Evolutionary conservation across 495 filamentous ascomycete genomes (phyloP).

Genomic region (Aspergillus taichungensis): DNA sequence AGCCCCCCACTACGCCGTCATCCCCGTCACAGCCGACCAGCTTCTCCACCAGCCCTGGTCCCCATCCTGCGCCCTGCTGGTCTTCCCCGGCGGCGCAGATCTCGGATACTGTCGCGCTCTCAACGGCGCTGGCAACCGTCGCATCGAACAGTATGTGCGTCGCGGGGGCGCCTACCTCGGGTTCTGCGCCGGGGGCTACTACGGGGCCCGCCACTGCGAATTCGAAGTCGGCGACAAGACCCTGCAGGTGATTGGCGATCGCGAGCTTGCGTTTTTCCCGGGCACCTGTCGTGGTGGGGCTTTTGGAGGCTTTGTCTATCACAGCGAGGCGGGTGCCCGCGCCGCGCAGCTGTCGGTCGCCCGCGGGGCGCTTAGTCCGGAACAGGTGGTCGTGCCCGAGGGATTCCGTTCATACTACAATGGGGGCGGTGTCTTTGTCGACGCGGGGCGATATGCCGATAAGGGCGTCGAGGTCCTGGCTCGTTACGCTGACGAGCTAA

Average conservation of each 20-base stretch:
- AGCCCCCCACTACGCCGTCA: conserved; percentile 90
- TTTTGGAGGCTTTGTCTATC: conserved; percentile 85
- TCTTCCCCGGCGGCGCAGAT: conserved; percentile 93
- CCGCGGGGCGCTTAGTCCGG: conserved; percentile 47
- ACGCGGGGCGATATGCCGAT: conserved; percentile 53
- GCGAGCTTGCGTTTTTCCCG: conserved; percentile 84
- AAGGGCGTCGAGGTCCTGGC: conserved; percentile 73
- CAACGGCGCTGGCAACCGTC: conserved; percentile 79
- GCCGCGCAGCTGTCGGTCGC: conserved; percentile 61
- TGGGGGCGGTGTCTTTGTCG: conserved; percentile 90
- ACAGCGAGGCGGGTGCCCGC: conserved; percentile 76
- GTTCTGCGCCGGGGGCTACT: conserved; percentile 93
- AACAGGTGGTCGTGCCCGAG: conserved; percentile 40
- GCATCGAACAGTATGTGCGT: conserved; percentile 75
- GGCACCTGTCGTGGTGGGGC: conserved; percentile 79
- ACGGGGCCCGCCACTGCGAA: conserved; percentile 70
- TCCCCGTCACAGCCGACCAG: conserved; percentile 66
- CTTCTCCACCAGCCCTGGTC: conserved; percentile 91
- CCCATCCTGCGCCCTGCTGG: conserved; percentile 75
- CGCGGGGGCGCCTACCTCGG: conserved; percentile 82
- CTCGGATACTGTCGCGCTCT: conserved; percentile 81
- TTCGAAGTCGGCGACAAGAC: conserved; percentile 79
- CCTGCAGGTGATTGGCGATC: conserved; percentile 76
- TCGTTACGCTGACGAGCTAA: conserved; percentile 65
- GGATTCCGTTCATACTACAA: conserved; percentile 81